Percentiles rank a stretch among this genome's conserved stretches.
Evolutionary conservation across 2,329 filamentous ascomycete genomes (phyloP).

Genomic region (Monosporascus sp.): DNA sequence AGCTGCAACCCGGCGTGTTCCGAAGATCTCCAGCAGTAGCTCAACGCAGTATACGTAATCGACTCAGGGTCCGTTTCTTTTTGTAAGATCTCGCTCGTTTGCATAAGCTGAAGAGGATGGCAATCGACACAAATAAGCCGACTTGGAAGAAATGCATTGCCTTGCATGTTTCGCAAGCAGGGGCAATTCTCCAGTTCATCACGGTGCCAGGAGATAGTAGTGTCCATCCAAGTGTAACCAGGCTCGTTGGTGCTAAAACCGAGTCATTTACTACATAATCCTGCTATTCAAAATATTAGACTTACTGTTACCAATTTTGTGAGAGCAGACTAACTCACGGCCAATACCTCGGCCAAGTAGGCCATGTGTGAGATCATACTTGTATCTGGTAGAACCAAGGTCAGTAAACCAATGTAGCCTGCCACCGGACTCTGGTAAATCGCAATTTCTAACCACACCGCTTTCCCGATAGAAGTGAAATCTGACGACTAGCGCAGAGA

Average conservation of each 20-base stretch:
- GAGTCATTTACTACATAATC: not conserved
- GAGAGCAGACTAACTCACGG: not conserved
- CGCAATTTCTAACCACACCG: no score
- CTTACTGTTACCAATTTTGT: not conserved
- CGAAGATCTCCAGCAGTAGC: conserved; percentile 5
- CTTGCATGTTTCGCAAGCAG: not conserved
- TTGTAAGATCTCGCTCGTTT: not conserved
- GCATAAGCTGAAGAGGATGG: not conserved
- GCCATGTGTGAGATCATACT: no score
- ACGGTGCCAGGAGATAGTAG: not conserved
- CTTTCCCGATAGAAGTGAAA: no score
- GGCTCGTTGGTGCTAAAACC: not conserved
- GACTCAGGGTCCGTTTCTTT: not conserved
- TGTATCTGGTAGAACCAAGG: no score
- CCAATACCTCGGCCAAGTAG: no score
- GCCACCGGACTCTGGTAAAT: no score
- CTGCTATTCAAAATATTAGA: not conserved
- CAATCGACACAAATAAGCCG: conserved; percentile 1
- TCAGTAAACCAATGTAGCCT: no score
- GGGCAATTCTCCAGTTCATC: not conserved
- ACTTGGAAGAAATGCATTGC: conserved; percentile 1
- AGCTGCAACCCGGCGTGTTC: conserved; percentile 2
- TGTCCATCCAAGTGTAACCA: not conserved
- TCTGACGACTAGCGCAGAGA: no score
- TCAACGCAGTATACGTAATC: conserved; percentile 1